Base-by-base conservation (phyloP, 2,329 filamentous ascomycete species). In the Xylaria sp. region DNA sequence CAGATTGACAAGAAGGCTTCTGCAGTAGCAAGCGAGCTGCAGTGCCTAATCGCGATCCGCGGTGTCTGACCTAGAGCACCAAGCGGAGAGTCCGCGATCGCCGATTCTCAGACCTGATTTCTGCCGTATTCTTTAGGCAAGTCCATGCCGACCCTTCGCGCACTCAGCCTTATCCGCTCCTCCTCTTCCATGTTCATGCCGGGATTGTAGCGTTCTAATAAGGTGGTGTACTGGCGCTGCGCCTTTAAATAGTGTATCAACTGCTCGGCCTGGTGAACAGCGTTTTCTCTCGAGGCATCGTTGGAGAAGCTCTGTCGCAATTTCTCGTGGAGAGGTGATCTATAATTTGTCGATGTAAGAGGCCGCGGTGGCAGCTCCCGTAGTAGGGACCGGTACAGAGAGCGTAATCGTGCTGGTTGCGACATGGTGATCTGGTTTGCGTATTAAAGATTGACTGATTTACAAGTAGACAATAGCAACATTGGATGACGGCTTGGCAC, bases 171-270 rank as follows among this genome's bases (percentile, higher is more conserved):
- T 49, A 97, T 90, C 69, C 93, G 86, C 83, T 98, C 94, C 81
- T 97, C 90, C 78, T 90, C 91, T 73, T 92, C 89, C 91, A 97
- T 93, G 73, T 89, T 88, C 89, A 97, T 93, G 20, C 94, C 94
- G 0, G 94, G 94, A 80, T 98, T 98, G 82, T 99, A 98, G 74
- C 94, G 87, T 81, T 97, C 94, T 44, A 98, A 80, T 51, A 98
- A 83, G 17, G 89, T 90, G 31, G 89, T 87, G 79, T 98, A 97
- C 78, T 88, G 88, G 61, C 94, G 86, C 83, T 99, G 96, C n/a
- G 94, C 91, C 74, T 89, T 88, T 23, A 96, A 86, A 79, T 97
- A 98, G 66, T 89, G 87, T 31, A 94, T 81, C 73, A 93, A 89
- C 80, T 98, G 93, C 71, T 93, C 89, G n/a, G 89, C 91, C 73